Evolutionary conservation across 495 filamentous ascomycete species (phyloP).

Genomic region (Jackrogersella minutella): DNA sequence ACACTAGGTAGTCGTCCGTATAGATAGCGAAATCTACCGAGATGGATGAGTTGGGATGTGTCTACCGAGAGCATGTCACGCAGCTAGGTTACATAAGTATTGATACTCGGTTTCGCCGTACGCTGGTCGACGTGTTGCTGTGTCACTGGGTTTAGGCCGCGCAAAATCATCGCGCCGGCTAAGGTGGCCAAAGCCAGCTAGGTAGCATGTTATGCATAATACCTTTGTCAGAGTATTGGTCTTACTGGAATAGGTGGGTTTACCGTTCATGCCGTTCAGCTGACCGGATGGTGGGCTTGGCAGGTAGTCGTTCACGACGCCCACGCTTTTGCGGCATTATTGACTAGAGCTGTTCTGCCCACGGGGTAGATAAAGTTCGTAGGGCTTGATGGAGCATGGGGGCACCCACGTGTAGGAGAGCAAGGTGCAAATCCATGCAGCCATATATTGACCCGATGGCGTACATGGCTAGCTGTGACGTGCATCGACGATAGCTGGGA

Average conservation of each 20-base stretch:
- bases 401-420: slow-evolving; percentile 28
- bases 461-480: slow-evolving; percentile 1
- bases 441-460: not conserved
- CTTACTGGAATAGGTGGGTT: not conserved
- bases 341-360: slow-evolving; percentile 2
- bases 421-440: slow-evolving; percentile 29
- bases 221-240: not conserved
- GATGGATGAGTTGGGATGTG: not conserved
- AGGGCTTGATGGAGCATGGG: slow-evolving; percentile 15
- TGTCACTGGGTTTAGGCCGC: not conserved
- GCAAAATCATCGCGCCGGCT: slow-evolving; percentile 2
- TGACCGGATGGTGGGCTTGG: too few species aligned
- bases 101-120: not conserved
- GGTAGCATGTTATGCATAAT: not conserved
- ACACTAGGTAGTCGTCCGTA: not conserved
- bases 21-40: not conserved
- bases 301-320: not conserved
- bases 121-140: not conserved
- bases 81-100: not conserved
- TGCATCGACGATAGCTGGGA: not conserved
- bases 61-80: not conserved
- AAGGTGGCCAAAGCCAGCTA: not conserved
- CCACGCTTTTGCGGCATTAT: slow-evolving; percentile 30
- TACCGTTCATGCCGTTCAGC: too few species aligned
- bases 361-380: slow-evolving; percentile 13